Base-by-base conservation (phyloP, 345 rosid genomes). In the Moringa oleifera region DNA sequence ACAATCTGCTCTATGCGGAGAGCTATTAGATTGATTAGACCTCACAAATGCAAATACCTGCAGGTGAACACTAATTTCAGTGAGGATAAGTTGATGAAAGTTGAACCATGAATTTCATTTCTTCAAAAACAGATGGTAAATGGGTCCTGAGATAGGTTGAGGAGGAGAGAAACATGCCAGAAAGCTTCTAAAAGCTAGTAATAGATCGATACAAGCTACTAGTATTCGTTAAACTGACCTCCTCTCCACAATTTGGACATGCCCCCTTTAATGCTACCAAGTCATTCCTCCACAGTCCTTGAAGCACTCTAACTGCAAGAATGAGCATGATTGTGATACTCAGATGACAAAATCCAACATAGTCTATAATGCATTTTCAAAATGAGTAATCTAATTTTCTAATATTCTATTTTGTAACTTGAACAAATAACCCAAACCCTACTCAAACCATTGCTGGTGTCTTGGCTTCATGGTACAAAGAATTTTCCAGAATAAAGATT, bases 181-280 rank as follows among this genome's bases (percentile, higher is more conserved):
- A 15, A 18, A 61, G 53, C 57, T 58, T 72, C 51, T 18, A 19
- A 25, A 20, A 20, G 56, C 55, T 17, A 23, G 20, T 56, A 49
- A 21, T n/a, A n/a, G n/a, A n/a, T n/a, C n/a, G n/a, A n/a, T n/a
- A n/a, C n/a, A n/a, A n/a, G n/a, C n/a, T n/a, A 56, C 36, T 6
- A 53, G 41, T 15, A 55, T 2, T 45, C 17, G 20, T 12, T 21
- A 33, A 24, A 75, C 73, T 68, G n/a, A 90, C 99, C 99, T 94
- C 99, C 69, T 94, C 99, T 41, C 96, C 92, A 18, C 99, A 94
- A 72, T 90, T 88, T 4, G 97, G 99, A 68, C 99, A 94, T 68
- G 90, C 81, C 61, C 99, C 97, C 75, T 70, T 90, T 57, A 94
- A 81, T 57, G 95, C 90, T 23, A 80, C 92, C 75, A 94, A 76